A percentile compares a stretch with the other conserved stretches of the same genome.
phyloP scores from a whole-genome alignment of 192 early-diverging fungal genomes.

The Chytriomyces confervae region DNA sequence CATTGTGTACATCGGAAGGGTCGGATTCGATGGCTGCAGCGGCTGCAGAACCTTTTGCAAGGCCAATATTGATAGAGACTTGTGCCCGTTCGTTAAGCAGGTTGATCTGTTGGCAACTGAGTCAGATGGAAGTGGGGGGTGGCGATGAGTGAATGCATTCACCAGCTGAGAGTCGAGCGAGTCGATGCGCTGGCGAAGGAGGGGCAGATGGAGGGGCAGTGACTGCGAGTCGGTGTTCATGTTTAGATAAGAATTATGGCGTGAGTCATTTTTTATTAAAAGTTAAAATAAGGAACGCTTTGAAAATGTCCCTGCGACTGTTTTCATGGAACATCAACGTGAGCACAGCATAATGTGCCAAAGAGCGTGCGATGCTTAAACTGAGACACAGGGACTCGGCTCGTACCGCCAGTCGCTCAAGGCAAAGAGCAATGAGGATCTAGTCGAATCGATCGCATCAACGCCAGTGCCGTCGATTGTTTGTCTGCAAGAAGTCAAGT shows the following conservation, averaged over 20 bases:
- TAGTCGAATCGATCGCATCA: too few species aligned
- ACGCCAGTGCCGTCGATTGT: constrained; percentile 41
- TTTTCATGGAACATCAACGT: constrained; percentile 57
- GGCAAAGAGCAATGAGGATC: too few species aligned
- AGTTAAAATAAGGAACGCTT: not conserved
- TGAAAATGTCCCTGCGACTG: constrained; percentile 40
- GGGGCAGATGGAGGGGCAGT: constrained; percentile 14
- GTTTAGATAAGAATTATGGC: not conserved
- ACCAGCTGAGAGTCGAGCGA: constrained; percentile 76
- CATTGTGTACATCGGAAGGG: too few species aligned
- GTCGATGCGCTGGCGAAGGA: constrained; percentile 62
- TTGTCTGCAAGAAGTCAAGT: constrained; percentile 84
- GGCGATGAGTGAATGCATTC: not conserved
- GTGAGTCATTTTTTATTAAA: not conserved
- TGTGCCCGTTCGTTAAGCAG: constrained; percentile 83
- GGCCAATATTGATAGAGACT: constrained; percentile 79
- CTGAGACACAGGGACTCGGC: too few species aligned
- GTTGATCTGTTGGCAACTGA: constrained; percentile 18
- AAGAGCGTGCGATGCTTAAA: too few species aligned
- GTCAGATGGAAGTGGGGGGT: not conserved
- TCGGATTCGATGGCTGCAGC: too few species aligned
- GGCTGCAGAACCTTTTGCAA: constrained; percentile 41
- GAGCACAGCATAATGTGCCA: not conserved
- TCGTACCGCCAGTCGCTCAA: too few species aligned
- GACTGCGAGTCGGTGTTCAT: not conserved